Conservation (phyloP, 768 basidiomycete genomes). For the Kwoniella mangroviensis region DNA sequence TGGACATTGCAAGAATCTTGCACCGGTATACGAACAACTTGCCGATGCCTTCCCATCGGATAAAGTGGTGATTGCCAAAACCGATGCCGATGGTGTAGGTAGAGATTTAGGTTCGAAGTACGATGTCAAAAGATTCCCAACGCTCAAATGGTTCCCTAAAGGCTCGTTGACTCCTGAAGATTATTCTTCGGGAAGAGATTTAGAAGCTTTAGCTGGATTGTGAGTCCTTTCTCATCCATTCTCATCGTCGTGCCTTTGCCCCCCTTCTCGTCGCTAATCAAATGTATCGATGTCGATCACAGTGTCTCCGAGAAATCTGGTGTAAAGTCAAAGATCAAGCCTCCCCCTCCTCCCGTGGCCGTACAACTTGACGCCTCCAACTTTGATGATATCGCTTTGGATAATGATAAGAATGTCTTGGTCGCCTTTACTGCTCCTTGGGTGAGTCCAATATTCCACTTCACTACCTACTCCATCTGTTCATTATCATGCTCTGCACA, state of each 20-base stretch:
- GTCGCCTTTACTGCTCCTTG: conserved; percentile 66
- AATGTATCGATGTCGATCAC: neutral
- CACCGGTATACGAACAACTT: conserved; percentile 83
- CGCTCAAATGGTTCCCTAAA: conserved; percentile 86
- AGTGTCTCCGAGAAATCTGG: conserved; percentile 78
- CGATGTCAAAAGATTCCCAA: conserved; percentile 83
- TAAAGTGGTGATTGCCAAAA: conserved; percentile 85
- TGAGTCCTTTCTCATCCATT: too few species aligned
- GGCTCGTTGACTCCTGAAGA: conserved; percentile 67
- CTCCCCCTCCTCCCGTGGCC: conserved; percentile 75
- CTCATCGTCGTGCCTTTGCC: too few species aligned
- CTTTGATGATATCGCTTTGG: conserved; percentile 75
- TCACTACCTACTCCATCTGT: neutral
- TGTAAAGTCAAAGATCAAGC: conserved; percentile 84
- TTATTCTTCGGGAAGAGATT: conserved; percentile 78
- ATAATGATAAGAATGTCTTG: conserved; percentile 76
- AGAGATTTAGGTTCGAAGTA: conserved; percentile 73
- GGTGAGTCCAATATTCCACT: conserved; percentile 46
- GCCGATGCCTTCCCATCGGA: conserved; percentile 79
- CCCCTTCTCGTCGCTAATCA: too few species aligned
- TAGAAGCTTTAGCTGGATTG: conserved; percentile 77
- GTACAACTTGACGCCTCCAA: conserved; percentile 70
- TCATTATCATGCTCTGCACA: neutral
- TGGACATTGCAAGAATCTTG: conserved; percentile 62
- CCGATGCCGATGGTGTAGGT: conserved; percentile 88